Evolutionary conservation across 2,329 filamentous ascomycete species (phyloP), one percentile per base, ranked within the genome.

Genomic region (Ophiostoma triangulosporum): DNA sequence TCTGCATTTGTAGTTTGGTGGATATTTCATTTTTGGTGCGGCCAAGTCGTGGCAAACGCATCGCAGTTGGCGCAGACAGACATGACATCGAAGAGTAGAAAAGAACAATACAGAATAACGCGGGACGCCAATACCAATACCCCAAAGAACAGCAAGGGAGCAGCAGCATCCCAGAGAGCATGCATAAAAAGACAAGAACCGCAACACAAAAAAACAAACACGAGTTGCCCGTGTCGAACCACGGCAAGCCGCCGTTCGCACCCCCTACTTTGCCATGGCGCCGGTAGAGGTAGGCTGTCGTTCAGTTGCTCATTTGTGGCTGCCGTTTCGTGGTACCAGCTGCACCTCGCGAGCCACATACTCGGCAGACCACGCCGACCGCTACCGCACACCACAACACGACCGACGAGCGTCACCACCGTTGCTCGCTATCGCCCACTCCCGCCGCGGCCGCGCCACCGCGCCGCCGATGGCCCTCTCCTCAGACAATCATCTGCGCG

Each of bases 401-500:
- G n/a, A n/a, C n/a, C n/a, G n/a, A n/a, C n/a, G n/a, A n/a, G n/a
- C n/a, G n/a, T n/a, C n/a, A n/a, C n/a, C n/a, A n/a, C n/a, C 31
- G 31, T 33, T 14, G 5, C 31, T n/a, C n/a, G n/a, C n/a, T n/a
- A n/a, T n/a, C n/a, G n/a, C n/a, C n/a, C n/a, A n/a, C n/a, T n/a
- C n/a, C n/a, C n/a, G n/a, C n/a, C n/a, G n/a, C n/a, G n/a, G n/a
- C n/a, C n/a, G n/a, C 20, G 22, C 20, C 14, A 9, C 9, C 22
- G 11, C 24, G 6, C 6, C 12, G 14, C 3, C n/a, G 14, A 20
- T 3, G 11, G 15, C 15, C 26, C 36, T 12, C 20, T 12, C 15
- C 20, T 20, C n/a, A 57, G 31, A 97, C 89, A 70, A 97, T 96
- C 91, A 97, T 96, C 74, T 96, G 90, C 58, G 89, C 93, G 61